phyloP scores from a whole-genome alignment of 768 basidiomycete species.

The Sporobolomyces phaffii region DNA sequence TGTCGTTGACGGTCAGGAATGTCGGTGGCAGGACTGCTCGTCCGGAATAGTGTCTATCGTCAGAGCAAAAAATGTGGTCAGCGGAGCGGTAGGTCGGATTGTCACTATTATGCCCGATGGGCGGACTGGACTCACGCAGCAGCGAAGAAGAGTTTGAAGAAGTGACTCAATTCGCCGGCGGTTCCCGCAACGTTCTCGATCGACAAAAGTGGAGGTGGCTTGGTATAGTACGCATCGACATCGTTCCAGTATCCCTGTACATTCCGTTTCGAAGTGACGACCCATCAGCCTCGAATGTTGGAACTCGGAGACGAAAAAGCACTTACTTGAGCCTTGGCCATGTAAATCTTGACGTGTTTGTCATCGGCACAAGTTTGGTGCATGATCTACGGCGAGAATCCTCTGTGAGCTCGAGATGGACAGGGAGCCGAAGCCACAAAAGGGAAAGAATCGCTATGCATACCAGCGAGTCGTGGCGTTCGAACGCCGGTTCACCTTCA shows the following conservation, averaged over 20 bases:
- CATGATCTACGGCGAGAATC: neutral
- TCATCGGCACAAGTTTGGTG: slow-evolving; percentile 27
- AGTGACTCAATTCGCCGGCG: neutral
- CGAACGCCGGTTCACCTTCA: neutral
- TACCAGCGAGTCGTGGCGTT: slow-evolving; percentile 19
- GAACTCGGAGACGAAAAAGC: no score
- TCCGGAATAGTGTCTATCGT: slow-evolving; percentile 13
- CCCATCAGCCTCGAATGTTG: no score
- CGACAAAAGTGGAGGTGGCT: slow-evolving; percentile 3
- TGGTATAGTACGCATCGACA: slow-evolving; percentile 24
- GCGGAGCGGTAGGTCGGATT: no score
- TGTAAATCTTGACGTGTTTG: neutral
- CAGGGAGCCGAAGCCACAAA: neutral
- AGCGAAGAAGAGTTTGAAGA: slow-evolving; percentile 11
- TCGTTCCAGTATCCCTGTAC: slow-evolving; percentile 30
- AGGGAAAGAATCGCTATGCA: neutral
- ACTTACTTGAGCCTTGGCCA: slow-evolving; percentile 3
- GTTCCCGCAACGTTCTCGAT: slow-evolving; percentile 10
- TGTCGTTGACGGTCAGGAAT: slow-evolving; percentile 7
- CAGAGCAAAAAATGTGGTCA: neutral
- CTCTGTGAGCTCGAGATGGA: neutral
- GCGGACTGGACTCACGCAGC: slow-evolving; percentile 19
- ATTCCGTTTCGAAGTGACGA: no score
- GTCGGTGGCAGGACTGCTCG: slow-evolving; percentile 16
- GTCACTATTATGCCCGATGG: neutral